Evolutionary conservation across 768 basidiomycete genomes (phyloP).

Genomic region (Lepiota venenata): DNA sequence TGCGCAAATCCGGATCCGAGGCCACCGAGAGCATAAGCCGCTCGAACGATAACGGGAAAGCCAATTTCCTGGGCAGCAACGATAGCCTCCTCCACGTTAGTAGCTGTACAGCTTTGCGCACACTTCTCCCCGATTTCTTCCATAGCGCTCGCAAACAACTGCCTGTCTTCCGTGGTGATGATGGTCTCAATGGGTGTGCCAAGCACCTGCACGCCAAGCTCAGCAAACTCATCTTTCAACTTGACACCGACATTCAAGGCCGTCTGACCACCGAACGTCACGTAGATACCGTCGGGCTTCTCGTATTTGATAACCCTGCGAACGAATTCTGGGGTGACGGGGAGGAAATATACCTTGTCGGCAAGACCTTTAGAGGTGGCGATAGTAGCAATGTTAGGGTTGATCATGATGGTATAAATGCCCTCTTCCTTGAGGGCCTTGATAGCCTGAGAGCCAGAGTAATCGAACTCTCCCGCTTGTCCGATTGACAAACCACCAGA

Average conservation of each 20-base stretch:
- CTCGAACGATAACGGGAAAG: constrained; percentile 94
- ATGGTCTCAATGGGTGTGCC: constrained; percentile 97
- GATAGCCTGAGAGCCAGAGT: constrained; percentile 98
- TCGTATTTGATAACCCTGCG: constrained; percentile 98
- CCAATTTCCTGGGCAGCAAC: constrained; percentile 82
- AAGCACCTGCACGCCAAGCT: constrained; percentile 86
- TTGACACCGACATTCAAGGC: constrained; percentile 96
- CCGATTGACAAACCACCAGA: constrained; percentile 98
- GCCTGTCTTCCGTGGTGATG: constrained; percentile 95
- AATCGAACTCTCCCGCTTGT: constrained; percentile 99
- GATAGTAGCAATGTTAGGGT: constrained; percentile 99
- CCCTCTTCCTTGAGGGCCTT: constrained; percentile 99
- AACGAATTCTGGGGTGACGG: constrained; percentile 97
- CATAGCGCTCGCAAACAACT: constrained; percentile 93
- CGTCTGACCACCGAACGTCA: constrained; percentile 98
- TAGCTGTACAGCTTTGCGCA: constrained; percentile 86
- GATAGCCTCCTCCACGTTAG: constrained; percentile 80
- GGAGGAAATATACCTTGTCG: constrained; percentile 99
- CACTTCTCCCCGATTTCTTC: constrained; percentile 94
- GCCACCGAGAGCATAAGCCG: constrained; percentile 95
- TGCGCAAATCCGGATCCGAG: constrained; percentile 97
- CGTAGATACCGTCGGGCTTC: constrained; percentile 98
- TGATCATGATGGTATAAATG: constrained; percentile 98
- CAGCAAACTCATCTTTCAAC: constrained; percentile 94
- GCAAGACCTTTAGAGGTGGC: constrained; percentile 96